Evolutionary conservation across 2,329 filamentous ascomycete genomes (phyloP), one percentile per base, ranked within the genome.

Genomic region (Rugonectria rugulosa): DNA sequence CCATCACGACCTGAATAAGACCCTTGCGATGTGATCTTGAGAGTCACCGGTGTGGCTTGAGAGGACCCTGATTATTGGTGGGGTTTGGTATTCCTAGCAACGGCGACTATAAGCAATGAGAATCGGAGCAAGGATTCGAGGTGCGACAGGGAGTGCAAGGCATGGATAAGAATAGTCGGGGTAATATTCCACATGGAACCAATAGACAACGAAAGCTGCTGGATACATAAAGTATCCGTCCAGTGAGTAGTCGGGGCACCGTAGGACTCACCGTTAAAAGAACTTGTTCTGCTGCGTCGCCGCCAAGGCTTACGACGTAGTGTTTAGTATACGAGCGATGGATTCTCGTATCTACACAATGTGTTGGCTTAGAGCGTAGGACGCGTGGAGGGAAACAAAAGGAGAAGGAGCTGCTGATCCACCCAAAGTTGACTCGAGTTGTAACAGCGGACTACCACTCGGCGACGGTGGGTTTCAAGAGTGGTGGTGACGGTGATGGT

Each of bases 391-490:
- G 37, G 36, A 23, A n/a, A n/a, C n/a, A n/a, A n/a, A 23, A 31
- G 12, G 29, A 27, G 31, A 27, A 23, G 21, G 26, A 14, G 50
- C n/a, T 29, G 26, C 17, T 36, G 38, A n/a, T 17, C 40, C 48
- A 29, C 41, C 32, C 21, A 43, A 6, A 11, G 12, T 32, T 36
- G 23, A 20, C 36, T 43, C 36, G 9, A 43, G 38, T 21, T 24
- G 23, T 29, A 26, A 19, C 43, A 15, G 24, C 47, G 32, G 40
- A 38, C 36, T 48, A 36, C 36, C 29, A 27, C 26, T 37, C 27
- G 38, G 31, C n/a, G 23, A 15, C 27, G 37, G 53, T 56, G 53
- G 41, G 48, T 40, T 53, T 43, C 48, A 53, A 31, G 46, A 46
- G 37, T 40, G 41, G 41, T 43, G 27, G 17, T 41, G 34, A 52